Base-by-base conservation (phyloP, 164 flowering plant species). In the Piper betle region DNA sequence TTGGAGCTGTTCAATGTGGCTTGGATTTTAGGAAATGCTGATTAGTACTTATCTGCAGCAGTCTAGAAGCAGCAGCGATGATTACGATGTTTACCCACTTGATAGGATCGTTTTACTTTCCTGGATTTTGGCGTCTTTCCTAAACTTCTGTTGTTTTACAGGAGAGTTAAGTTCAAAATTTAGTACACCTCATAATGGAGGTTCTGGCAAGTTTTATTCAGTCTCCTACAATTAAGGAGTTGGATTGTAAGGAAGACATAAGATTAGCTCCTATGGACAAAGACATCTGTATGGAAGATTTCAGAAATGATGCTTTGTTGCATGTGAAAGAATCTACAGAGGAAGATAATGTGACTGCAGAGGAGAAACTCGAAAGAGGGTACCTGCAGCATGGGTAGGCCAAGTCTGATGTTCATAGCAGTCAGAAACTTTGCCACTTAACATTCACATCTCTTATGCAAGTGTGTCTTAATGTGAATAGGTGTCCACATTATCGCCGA, bases 401-500 rank as follows among this genome's bases (percentile, higher is more conserved):
- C 39, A 56, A 46, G 15, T 46, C 12, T 46, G 15, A 10, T 46
- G 10, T 46, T 46, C 15, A 5, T 10, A 46, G 10, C 11, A 10
- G 3, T 46, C 15, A 2, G 15, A 10, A 10, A 6, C 50, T 9
- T 15, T 46, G 3, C 50, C 50, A 46, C 50, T 46, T 10, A 56
- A 5, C 52, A 52, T 37, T 25, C 38, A 13, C 3, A 16, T 16
- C 15, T 50, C 40, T 25, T 13, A 25, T 25, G 33, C 54, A 40
- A 38, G 15, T 15, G 37, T 6, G 38, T 53, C 39, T 16, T 62
- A 42, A 52, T 59, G 67, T 69, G 48, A 63, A 40, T 83, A 88
- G 97, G 40, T 88, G 94, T 67, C 56, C 71, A 25, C 96, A 91
- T 73, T 88, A 86, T 62, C 68, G 87, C 40, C 70, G 96, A 64